A percentile compares a stretch with the other conserved stretches of the same genome.
These are phyloP conservation scores for Boletus tylopilopsis DNA, from an alignment of 768 basidiomycete species.

Conservation along the genomic window DNA sequence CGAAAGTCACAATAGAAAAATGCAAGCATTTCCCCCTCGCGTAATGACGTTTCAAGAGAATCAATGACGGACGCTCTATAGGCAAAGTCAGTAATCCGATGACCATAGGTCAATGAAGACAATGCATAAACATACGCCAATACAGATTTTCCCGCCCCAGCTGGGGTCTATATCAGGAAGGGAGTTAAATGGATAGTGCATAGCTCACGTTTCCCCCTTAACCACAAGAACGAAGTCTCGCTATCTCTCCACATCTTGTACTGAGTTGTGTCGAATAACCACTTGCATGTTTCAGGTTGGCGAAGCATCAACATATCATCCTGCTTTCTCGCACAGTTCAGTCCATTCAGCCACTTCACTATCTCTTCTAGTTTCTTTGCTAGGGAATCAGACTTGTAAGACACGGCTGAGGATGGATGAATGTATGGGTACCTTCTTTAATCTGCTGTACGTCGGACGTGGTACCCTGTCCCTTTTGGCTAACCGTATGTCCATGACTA, in stretches of 20 bases:
- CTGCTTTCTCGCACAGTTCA: not conserved
- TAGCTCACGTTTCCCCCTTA: not conserved
- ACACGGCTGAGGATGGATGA: no score
- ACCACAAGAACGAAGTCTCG: not conserved
- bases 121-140: not conserved
- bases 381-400: not conserved
- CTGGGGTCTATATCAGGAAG: not conserved
- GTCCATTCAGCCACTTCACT: not conserved
- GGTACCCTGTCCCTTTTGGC: no score
- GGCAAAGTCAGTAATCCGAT: no score
- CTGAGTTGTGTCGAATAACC: not conserved
- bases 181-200: not conserved
- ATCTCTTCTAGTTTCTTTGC: not conserved
- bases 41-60: not conserved
- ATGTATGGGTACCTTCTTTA: not conserved
- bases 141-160: not conserved
- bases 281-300: not conserved
- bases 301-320: not conserved
- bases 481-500: no score
- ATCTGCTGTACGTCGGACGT: not conserved
- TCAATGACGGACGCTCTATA: not conserved
- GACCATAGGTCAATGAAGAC: no score
- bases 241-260: not conserved
- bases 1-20: not conserved
- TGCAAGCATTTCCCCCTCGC: not conserved